Conservation (phyloP, 208 protist species). For the Trypanosoma avium region DNA sequence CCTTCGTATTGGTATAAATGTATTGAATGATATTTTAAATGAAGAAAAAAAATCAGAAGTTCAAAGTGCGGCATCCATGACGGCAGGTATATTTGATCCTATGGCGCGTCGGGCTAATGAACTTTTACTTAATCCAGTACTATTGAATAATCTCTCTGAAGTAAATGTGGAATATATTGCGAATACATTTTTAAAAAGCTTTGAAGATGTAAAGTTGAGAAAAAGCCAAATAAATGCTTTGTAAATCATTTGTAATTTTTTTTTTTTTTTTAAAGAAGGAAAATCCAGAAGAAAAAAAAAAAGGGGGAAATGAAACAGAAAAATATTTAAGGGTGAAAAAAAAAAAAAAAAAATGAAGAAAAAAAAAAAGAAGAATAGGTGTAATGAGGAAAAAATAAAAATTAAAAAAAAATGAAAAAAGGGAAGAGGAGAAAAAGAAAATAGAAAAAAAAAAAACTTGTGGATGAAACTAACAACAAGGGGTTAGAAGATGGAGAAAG, state of each 20-base stretch:
- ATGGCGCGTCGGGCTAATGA: conserved; percentile 47
- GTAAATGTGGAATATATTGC: conserved; percentile 3
- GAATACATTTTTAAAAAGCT: conserved; percentile 11
- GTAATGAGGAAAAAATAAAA: not conserved
- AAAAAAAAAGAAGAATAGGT: not conserved
- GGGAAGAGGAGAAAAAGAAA: not conserved
- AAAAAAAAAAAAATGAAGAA: conserved; percentile 12
- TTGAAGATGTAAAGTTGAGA: conserved; percentile 19
- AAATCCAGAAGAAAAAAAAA: conserved; percentile 8
- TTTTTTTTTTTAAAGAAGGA: too few relatives aligned
- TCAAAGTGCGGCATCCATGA: conserved; percentile 34
- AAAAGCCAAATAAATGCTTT: too few relatives aligned
- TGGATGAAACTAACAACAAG: too few relatives aligned
- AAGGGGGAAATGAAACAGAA: not conserved
- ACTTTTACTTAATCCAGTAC: conserved; percentile 32
- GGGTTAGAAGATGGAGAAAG: too few relatives aligned
- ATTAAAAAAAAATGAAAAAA: not conserved
- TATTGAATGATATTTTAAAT: conserved; percentile 15
- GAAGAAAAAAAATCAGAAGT: not conserved
- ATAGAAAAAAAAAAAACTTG: not conserved
- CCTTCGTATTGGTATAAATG: conserved; percentile 18
- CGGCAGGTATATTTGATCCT: conserved; percentile 68
- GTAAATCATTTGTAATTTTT: too few relatives aligned
- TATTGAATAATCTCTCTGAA: conserved; percentile 5
- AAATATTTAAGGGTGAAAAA: conserved; percentile 1